phyloP scores from a whole-genome alignment of 2,329 filamentous ascomycete genomes.

The Xylariaceae sp. region DNA sequence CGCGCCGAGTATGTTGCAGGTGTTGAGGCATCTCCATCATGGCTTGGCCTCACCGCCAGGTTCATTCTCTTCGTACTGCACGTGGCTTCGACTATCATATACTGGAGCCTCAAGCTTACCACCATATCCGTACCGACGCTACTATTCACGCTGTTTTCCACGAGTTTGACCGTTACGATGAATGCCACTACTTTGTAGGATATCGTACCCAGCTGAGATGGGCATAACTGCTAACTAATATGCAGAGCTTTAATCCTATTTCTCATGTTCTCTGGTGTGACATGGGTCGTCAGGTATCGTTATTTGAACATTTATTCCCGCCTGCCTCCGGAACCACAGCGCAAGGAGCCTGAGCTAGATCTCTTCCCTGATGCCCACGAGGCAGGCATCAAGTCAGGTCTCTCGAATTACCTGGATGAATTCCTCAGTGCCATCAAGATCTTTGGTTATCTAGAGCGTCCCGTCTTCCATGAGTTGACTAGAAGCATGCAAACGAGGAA shows the following conservation, averaged over 20 bases:
- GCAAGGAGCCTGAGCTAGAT: slow-evolving; percentile 93
- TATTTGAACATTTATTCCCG: slow-evolving; percentile 97
- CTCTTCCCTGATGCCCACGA: slow-evolving; percentile 92
- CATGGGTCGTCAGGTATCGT: slow-evolving; percentile 92
- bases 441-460: slow-evolving; percentile 92
- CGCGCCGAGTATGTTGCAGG: slow-evolving; percentile 23
- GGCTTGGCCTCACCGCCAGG: slow-evolving; percentile 55
- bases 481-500: slow-evolving; percentile 98
- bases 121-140: slow-evolving; percentile 88
- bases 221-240: too few species aligned
- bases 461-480: slow-evolving; percentile 96
- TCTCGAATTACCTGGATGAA: slow-evolving; percentile 96
- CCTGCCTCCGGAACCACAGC: slow-evolving; percentile 87
- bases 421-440: slow-evolving; percentile 98
- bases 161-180: slow-evolving; percentile 95
- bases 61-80: slow-evolving; percentile 54
- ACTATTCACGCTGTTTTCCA: slow-evolving; percentile 57
- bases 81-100: slow-evolving; percentile 56
- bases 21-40: slow-evolving; percentile 38
- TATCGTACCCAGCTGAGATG: too few species aligned
- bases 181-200: slow-evolving; percentile 90
- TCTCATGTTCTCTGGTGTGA: slow-evolving; percentile 75
- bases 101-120: slow-evolving; percentile 78
- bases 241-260: slow-evolving; percentile 59
- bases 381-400: slow-evolving; percentile 80